A percentile compares a stretch with the other conserved stretches of the same genome.
Evolutionary conservation across 2,329 filamentous ascomycete genomes (phyloP).

Genomic region (Xylaria sp.): DNA sequence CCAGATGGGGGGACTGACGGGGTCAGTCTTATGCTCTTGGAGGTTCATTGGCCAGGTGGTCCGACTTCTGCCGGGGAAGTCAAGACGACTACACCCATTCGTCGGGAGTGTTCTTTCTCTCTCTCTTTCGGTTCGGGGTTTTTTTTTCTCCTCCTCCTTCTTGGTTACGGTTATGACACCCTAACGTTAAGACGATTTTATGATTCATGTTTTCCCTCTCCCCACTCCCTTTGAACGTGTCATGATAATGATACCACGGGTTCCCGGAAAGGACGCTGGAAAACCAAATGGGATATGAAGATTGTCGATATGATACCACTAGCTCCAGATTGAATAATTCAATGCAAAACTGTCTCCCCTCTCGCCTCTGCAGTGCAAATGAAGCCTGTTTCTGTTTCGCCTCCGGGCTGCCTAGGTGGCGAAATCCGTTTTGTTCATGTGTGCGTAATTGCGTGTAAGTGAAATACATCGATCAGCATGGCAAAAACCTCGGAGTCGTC

Average conservation of each 20-base stretch:
- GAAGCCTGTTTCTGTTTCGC: not conserved
- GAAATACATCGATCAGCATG: not conserved
- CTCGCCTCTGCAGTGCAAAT: constrained; percentile 2
- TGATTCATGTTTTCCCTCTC: not conserved
- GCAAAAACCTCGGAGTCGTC: not conserved
- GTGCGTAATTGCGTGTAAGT: constrained; percentile 28
- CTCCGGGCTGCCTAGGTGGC: constrained; percentile 24
- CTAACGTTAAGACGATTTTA: constrained; percentile 21
- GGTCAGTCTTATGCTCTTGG: not conserved
- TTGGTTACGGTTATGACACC: not conserved
- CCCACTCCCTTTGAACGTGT: constrained; percentile 2
- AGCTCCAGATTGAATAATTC: constrained; percentile 17
- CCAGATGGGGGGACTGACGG: not conserved
- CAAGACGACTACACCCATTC: constrained; percentile 11
- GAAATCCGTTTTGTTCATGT: constrained; percentile 17
- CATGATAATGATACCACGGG: constrained; percentile 19
- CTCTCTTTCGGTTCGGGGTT: not conserved
- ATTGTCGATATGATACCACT: constrained; percentile 20
- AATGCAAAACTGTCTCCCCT: constrained; percentile 13
- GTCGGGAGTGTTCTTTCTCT: not conserved
- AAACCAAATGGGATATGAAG: constrained; percentile 11
- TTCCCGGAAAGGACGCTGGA: not conserved
- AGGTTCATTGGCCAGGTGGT: constrained; percentile 16
- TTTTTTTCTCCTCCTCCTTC: not conserved
- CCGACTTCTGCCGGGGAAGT: constrained; percentile 5